A percentile compares a stretch with the other conserved stretches of the same genome.
Conservation (phyloP, 176 grass and related monocot genomes). For the Luzula sylvatica region DNA sequence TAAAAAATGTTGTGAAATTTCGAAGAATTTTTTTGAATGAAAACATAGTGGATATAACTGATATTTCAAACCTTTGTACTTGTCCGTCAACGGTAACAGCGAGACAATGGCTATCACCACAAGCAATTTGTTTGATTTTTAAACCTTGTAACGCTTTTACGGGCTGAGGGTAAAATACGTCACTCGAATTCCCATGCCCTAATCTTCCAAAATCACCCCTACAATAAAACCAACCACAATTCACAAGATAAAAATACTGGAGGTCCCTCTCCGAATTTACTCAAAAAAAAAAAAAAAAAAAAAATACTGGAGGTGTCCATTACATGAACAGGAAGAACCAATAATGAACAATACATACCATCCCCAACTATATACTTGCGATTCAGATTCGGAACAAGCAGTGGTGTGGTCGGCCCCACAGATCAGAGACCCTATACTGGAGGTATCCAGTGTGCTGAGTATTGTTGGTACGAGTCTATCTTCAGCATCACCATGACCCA, state of each 20-base stretch:
- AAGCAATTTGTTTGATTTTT: constrained; percentile 92
- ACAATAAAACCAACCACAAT: constrained; percentile 6
- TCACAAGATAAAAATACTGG: background rate
- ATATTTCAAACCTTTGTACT: constrained; percentile 75
- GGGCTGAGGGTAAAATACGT: constrained; percentile 89
- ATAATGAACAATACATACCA: constrained; percentile 28
- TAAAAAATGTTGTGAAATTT: no score
- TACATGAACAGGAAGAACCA: background rate
- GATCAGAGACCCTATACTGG: constrained; percentile 53
- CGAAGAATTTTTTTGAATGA: no score
- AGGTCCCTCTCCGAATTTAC: no score
- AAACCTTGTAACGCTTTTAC: constrained; percentile 80
- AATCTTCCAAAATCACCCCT: constrained; percentile 96
- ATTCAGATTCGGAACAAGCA: constrained; percentile 64
- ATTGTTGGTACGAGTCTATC: constrained; percentile 77
- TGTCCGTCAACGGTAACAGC: constrained; percentile 69
- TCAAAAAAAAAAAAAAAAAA: background rate
- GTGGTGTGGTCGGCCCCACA: constrained; percentile 98
- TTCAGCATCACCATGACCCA: constrained; percentile 92
- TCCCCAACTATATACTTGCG: constrained; percentile 91
- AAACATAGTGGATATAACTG: no score
- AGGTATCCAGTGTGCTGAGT: constrained; percentile 49
- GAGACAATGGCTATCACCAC: constrained; percentile 93
- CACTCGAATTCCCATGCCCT: constrained; percentile 85
- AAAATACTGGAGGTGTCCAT: background rate